A percentile compares a stretch with the other conserved stretches of the same genome.
Evolutionary conservation across 768 basidiomycete genomes (phyloP).

Genomic region (Boletales sp.): DNA sequence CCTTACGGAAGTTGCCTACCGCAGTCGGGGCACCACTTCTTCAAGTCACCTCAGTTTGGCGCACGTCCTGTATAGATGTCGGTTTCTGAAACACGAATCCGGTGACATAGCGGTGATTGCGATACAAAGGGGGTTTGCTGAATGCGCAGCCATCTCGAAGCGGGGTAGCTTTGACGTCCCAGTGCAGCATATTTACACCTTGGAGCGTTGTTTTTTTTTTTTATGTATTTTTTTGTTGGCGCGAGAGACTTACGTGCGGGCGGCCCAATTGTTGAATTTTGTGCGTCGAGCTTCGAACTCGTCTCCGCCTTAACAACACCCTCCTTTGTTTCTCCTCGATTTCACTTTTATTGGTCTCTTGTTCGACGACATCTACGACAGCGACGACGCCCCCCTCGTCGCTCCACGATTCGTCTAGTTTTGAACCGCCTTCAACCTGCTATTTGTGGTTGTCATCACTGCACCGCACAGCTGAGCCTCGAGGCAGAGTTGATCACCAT

Average conservation of each 20-base stretch:
- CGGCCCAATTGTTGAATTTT: neutral
- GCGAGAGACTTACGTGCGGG: constrained; percentile 9
- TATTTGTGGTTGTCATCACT: constrained; percentile 17
- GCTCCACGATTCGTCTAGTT: constrained; percentile 9
- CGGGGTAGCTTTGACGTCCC: constrained; percentile 10
- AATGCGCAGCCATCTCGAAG: constrained; percentile 4
- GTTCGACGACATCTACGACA: constrained; percentile 8
- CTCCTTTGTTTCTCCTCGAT: constrained; percentile 13
- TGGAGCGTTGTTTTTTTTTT: neutral
- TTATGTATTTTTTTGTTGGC: neutral
- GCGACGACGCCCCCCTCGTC: neutral
- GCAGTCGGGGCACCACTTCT: neutral
- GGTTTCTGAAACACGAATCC: neutral
- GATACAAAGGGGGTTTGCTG: neutral
- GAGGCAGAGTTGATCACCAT: constrained; percentile 29
- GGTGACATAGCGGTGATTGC: constrained; percentile 4
- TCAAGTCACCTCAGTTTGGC: constrained; percentile 12
- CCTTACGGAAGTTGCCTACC: neutral
- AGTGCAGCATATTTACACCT: constrained; percentile 6
- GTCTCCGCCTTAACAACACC: constrained; percentile 24
- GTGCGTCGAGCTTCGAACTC: neutral
- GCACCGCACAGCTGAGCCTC: constrained; percentile 24
- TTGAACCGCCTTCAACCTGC: constrained; percentile 11
- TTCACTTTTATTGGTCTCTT: neutral
- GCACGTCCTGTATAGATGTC: neutral